Conservation (phyloP, 441 rosid species). For the Arabidopsis hybrid region DNA sequence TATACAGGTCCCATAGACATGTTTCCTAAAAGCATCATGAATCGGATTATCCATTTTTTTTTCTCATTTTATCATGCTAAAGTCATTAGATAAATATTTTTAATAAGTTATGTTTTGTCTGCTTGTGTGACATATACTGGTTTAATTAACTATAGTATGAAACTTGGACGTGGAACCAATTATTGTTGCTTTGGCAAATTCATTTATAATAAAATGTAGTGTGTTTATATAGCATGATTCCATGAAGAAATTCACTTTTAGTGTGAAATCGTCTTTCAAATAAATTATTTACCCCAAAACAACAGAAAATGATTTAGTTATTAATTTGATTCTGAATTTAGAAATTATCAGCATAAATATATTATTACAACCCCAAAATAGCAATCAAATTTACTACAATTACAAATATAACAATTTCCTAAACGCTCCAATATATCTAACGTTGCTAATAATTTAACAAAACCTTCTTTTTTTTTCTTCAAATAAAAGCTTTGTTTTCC, state of each 20-base stretch:
- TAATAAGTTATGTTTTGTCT: constrained; percentile 23
- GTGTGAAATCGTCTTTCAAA: constrained; percentile 6
- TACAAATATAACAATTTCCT: constrained; percentile 17
- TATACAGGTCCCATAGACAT: constrained; percentile 46
- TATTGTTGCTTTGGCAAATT: constrained; percentile 41
- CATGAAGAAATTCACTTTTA: constrained; percentile 35
- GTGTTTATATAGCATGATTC: constrained; percentile 39
- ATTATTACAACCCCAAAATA: constrained; percentile 7
- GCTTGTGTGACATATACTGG: constrained; percentile 30
- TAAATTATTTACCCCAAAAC: background rate
- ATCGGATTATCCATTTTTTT: constrained; percentile 38
- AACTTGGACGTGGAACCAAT: constrained; percentile 68
- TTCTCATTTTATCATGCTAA: constrained; percentile 16
- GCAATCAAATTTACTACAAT: background rate
- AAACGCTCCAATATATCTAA: constrained; percentile 17
- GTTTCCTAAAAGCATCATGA: constrained; percentile 56
- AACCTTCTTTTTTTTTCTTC: background rate
- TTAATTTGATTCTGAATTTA: background rate
- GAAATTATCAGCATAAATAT: constrained; percentile 1
- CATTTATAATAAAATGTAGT: background rate
- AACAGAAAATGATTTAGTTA: background rate
- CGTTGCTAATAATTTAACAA: constrained; percentile 6
- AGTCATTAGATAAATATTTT: constrained; percentile 16
- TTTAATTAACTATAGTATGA: constrained; percentile 35
- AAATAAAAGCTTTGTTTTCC: background rate